phyloP scores from a whole-genome alignment of 2,329 filamentous ascomycete genomes.

The Eurotiales sp. region DNA sequence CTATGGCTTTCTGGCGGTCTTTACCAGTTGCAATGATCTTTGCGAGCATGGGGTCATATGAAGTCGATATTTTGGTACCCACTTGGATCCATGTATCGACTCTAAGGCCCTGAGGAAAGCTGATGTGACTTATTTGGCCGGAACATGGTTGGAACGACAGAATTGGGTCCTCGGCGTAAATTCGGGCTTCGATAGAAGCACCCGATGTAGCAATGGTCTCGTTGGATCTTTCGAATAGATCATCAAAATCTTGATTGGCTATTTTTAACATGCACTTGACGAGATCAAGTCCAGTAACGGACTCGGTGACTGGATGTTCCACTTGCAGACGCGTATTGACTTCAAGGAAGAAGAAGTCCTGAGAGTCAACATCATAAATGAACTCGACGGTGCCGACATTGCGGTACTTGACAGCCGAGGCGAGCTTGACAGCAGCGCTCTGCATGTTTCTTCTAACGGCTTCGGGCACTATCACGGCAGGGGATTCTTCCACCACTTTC shows the following conservation, averaged over 20 bases:
- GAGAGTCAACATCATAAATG: constrained; percentile 37
- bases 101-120: constrained; percentile 29
- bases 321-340: constrained; percentile 51
- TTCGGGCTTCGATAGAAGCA: constrained; percentile 41
- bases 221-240: not conserved
- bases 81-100: constrained; percentile 42
- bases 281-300: constrained; percentile 37
- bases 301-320: constrained; percentile 47
- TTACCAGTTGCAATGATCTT: constrained; percentile 47
- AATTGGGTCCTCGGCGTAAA: constrained; percentile 44
- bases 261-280: constrained; percentile 20
- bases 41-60: constrained; percentile 48
- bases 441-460: constrained; percentile 40
- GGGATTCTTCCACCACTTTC: constrained; percentile 59
- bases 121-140: constrained; percentile 36
- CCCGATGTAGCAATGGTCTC: too few relatives aligned
- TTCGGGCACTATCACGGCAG: constrained; percentile 35
- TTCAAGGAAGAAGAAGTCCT: constrained; percentile 47
- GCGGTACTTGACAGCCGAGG: constrained; percentile 35
- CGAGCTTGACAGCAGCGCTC: constrained; percentile 38
- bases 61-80: constrained; percentile 42
- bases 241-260: not conserved
- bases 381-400: constrained; percentile 48
- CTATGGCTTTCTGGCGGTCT: constrained; percentile 21
- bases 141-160: constrained; percentile 35